Percentiles rank a stretch among this genome's conserved stretches.
phyloP scores from a whole-genome alignment of 306 rosid genomes.

The Acacia crassicarpa region DNA sequence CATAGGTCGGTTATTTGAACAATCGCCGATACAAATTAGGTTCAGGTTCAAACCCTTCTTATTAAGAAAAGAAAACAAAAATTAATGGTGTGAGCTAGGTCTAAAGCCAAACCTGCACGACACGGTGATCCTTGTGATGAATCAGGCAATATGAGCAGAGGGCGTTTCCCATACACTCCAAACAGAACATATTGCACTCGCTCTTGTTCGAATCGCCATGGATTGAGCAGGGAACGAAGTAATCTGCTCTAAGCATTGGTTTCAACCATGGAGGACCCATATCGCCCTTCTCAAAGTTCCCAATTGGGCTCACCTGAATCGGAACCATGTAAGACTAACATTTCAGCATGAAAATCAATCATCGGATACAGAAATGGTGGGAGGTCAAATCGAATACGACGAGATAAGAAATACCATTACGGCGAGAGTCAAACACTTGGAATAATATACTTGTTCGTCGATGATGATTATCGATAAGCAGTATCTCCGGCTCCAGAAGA shows the following conservation, averaged over 20 bases:
- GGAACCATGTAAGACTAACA: neutral
- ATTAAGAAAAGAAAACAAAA: neutral
- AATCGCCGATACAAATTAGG: neutral
- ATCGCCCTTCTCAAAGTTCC: conserved; percentile 14
- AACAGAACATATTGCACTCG: conserved; percentile 55
- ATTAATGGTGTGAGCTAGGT: neutral
- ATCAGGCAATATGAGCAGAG: conserved; percentile 44
- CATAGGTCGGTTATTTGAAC: neutral
- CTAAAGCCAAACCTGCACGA: conserved; percentile 37
- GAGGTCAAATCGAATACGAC: neutral
- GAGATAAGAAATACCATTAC: neutral
- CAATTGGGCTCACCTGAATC: conserved; percentile 46
- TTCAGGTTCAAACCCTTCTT: neutral
- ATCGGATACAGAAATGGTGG: neutral
- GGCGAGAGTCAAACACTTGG: neutral
- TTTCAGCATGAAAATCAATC: neutral
- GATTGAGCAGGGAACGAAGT: conserved; percentile 36
- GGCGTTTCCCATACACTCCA: conserved; percentile 44
- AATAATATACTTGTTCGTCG: neutral
- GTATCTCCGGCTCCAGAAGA: neutral
- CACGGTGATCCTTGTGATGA: conserved; percentile 41
- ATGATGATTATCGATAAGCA: neutral
- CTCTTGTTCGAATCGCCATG: conserved; percentile 42
- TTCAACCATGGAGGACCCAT: conserved; percentile 44
- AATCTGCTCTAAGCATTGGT: conserved; percentile 40